Evolutionary conservation across 495 filamentous ascomycete species (phyloP).

Genomic region (Penicillium herquei): DNA sequence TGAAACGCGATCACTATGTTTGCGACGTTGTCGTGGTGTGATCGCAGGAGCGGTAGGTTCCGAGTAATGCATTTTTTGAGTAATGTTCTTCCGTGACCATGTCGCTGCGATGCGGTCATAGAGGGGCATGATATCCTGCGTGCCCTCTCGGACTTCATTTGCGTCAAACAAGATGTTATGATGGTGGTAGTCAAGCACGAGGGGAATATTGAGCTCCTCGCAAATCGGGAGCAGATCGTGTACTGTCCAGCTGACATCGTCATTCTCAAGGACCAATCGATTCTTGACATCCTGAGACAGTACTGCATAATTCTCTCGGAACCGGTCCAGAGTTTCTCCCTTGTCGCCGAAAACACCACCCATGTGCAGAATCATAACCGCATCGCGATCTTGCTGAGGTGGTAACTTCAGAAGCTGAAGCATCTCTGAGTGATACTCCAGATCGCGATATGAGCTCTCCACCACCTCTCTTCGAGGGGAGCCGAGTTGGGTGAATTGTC

Average conservation of each 20-base stretch:
- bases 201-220: slow-evolving; percentile 87
- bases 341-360: slow-evolving; percentile 92
- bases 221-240: slow-evolving; percentile 91
- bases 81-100: slow-evolving; percentile 84
- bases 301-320: slow-evolving; percentile 70
- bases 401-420: slow-evolving; percentile 75
- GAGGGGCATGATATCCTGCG: slow-evolving; percentile 71
- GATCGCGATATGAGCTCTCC: slow-evolving; percentile 70
- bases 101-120: slow-evolving; percentile 75
- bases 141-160: slow-evolving; percentile 75
- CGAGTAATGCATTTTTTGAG: slow-evolving; percentile 94
- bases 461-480: slow-evolving; percentile 76
- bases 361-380: slow-evolving; percentile 94
- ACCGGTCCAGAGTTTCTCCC: slow-evolving; percentile 73
- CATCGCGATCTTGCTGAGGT: slow-evolving; percentile 78
- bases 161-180: slow-evolving; percentile 89
- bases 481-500: slow-evolving; percentile 89
- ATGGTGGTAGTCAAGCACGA: slow-evolving; percentile 93
- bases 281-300: slow-evolving; percentile 70
- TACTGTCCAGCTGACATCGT: slow-evolving; percentile 86
- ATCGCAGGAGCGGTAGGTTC: slow-evolving; percentile 75
- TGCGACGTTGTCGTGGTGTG: slow-evolving; percentile 71
- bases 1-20: slow-evolving; percentile 75
- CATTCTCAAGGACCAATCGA: slow-evolving; percentile 88
- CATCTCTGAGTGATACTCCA: slow-evolving; percentile 89